These are phyloP conservation scores for Lachnellula hyalina DNA, from an alignment of 2,329 filamentous ascomycete genomes.

Conservation along the genomic window DNA sequence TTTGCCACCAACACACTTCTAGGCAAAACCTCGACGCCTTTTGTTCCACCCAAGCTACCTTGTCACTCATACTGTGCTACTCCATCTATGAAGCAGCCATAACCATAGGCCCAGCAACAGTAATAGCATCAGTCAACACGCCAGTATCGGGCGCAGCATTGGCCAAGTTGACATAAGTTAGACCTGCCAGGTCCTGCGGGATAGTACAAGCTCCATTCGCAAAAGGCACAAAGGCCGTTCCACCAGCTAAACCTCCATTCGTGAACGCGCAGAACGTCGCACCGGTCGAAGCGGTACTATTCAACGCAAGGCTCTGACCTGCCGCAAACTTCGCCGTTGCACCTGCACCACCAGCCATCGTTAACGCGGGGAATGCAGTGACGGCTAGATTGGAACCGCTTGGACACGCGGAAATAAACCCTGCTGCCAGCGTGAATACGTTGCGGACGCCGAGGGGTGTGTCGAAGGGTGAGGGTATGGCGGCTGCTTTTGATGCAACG, in stretches of 20 bases:
- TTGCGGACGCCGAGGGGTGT: slow-evolving; percentile 61
- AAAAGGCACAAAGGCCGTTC: slow-evolving; percentile 56
- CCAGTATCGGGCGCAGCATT: slow-evolving; percentile 46
- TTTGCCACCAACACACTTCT: background rate
- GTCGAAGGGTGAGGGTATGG: slow-evolving; percentile 66
- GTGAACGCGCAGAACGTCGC: slow-evolving; percentile 64
- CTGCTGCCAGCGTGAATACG: slow-evolving; percentile 68
- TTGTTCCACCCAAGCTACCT: background rate
- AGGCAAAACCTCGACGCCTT: too few relatives aligned
- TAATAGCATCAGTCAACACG: slow-evolving; percentile 54
- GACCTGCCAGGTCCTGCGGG: slow-evolving; percentile 56
- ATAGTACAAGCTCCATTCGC: slow-evolving; percentile 51
- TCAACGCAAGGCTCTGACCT: slow-evolving; percentile 38
- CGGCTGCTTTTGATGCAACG: slow-evolving; percentile 48
- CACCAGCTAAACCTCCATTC: slow-evolving; percentile 51
- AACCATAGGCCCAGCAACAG: slow-evolving; percentile 60
- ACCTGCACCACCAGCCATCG: slow-evolving; percentile 42
- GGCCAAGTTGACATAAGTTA: slow-evolving; percentile 64
- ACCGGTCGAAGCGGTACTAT: slow-evolving; percentile 46
- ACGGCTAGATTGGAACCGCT: slow-evolving; percentile 58
- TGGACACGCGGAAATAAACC: slow-evolving; percentile 68
- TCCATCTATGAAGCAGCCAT: slow-evolving; percentile 34
- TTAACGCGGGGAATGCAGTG: slow-evolving; percentile 55
- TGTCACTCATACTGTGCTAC: background rate
- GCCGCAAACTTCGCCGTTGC: slow-evolving; percentile 36